These are phyloP conservation scores for Saksenaea oblongispora DNA, from an alignment of 371 early-diverging fungal genomes.

Conservation along the genomic window DNA sequence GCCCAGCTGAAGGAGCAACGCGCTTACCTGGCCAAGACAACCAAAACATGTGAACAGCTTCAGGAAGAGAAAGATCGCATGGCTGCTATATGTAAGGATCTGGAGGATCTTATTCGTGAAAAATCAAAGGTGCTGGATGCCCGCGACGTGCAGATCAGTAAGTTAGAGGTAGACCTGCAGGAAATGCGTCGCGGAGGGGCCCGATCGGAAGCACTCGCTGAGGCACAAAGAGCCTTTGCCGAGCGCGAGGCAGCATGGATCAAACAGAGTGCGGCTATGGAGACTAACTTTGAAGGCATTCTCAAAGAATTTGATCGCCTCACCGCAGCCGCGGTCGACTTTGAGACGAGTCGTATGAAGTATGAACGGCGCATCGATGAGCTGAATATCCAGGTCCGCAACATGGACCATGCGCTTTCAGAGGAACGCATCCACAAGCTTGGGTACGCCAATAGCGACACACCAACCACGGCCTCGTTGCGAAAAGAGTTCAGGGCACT, in stretches of 20 bases:
- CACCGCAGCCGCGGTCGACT: slow-evolving; percentile 56
- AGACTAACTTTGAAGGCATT: slow-evolving; percentile 57
- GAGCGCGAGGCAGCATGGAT: slow-evolving; percentile 44
- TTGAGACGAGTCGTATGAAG: slow-evolving; percentile 47
- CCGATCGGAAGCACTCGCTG: neutral
- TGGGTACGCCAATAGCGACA: slow-evolving; percentile 24
- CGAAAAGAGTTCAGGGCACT: slow-evolving; percentile 63
- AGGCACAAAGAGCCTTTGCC: slow-evolving; percentile 37
- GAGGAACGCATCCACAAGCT: slow-evolving; percentile 42
- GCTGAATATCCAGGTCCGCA: slow-evolving; percentile 29
- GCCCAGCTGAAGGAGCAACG: slow-evolving; percentile 50
- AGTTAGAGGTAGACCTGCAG: slow-evolving; percentile 28
- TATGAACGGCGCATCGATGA: slow-evolving; percentile 47
- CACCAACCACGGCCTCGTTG: slow-evolving; percentile 55
- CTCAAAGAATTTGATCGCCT: slow-evolving; percentile 59
- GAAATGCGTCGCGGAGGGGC: slow-evolving; percentile 4
- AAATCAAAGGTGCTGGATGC: slow-evolving; percentile 40
- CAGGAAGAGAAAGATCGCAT: slow-evolving; percentile 34
- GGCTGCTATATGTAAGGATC: slow-evolving; percentile 31
- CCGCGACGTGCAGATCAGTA: slow-evolving; percentile 38
- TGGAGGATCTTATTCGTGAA: slow-evolving; percentile 42
- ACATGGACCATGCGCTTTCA: slow-evolving; percentile 34
- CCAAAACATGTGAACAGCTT: slow-evolving; percentile 24
- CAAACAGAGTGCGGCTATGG: slow-evolving; percentile 42
- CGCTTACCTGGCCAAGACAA: slow-evolving; percentile 38